Percentiles rank a stretch among this genome's conserved stretches.
phyloP scores from a whole-genome alignment of 495 filamentous ascomycete species.

The Penicilliopsis zonata region DNA sequence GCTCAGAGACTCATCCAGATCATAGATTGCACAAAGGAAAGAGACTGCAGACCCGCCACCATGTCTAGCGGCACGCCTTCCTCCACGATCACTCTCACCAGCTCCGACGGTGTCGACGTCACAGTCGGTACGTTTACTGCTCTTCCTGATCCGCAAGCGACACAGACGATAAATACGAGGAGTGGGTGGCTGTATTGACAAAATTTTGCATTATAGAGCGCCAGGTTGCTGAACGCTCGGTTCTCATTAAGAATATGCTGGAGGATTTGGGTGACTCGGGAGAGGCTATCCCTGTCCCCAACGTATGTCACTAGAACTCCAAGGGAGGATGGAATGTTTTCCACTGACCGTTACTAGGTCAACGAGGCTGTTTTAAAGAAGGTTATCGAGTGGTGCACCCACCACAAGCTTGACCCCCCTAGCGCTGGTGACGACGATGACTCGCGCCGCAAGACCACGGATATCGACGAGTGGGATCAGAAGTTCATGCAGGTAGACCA shows the following conservation, averaged over 20 bases:
- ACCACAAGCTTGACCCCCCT: slow-evolving; percentile 81
- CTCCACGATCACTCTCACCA: slow-evolving; percentile 36
- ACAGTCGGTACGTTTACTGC: slow-evolving; percentile 36
- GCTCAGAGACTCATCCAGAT: too few relatives aligned
- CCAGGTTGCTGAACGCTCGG: slow-evolving; percentile 75
- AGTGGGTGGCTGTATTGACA: not conserved
- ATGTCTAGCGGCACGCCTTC: slow-evolving; percentile 5
- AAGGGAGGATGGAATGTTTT: not conserved
- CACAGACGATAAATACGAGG: not conserved
- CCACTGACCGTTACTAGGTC: slow-evolving; percentile 41
- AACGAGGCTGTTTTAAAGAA: slow-evolving; percentile 89
- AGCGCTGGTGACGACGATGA: slow-evolving; percentile 82
- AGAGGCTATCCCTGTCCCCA: slow-evolving; percentile 73
- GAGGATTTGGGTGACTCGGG: slow-evolving; percentile 73
- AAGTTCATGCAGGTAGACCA: slow-evolving; percentile 99
- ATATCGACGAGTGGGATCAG: slow-evolving; percentile 99
- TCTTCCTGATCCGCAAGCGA: too few relatives aligned
- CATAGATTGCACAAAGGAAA: too few relatives aligned
- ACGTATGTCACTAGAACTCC: slow-evolving; percentile 43
- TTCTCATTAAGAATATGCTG: slow-evolving; percentile 95
- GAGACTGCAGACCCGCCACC: too few relatives aligned
- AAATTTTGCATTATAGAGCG: slow-evolving; percentile 43
- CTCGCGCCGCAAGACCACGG: slow-evolving; percentile 91
- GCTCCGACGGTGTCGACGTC: slow-evolving; percentile 45
- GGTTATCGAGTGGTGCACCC: slow-evolving; percentile 94